Conservation (phyloP, 768 basidiomycete species). For the Tephrocybe sp. region DNA sequence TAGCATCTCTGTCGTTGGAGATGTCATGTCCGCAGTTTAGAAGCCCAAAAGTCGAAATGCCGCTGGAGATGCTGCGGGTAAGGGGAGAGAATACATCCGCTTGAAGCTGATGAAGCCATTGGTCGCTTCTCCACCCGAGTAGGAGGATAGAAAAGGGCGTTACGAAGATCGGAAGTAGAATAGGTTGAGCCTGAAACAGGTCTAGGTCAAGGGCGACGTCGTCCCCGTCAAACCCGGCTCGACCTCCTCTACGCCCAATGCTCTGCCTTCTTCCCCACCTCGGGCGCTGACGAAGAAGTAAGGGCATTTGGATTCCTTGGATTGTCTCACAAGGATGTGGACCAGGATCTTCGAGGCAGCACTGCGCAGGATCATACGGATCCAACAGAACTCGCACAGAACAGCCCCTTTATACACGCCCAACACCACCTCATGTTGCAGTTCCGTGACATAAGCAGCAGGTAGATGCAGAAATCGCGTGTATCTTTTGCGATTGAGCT, state of each 20-base stretch:
- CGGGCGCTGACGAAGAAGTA: constrained; percentile 1
- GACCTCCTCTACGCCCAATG: neutral
- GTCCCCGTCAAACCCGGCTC: constrained; percentile 9
- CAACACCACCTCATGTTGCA: too few relatives aligned
- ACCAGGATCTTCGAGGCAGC: neutral
- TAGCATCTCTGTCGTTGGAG: constrained; percentile 78
- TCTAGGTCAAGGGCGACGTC: constrained; percentile 35
- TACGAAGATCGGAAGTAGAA: constrained; percentile 33
- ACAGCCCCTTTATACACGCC: too few relatives aligned
- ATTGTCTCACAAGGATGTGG: neutral
- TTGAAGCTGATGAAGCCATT: constrained; percentile 34
- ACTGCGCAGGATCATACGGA: too few relatives aligned
- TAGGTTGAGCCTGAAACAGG: constrained; percentile 59
- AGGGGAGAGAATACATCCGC: constrained; percentile 75
- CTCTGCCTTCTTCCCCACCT: neutral
- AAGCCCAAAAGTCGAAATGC: constrained; percentile 95
- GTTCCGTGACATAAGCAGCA: too few relatives aligned
- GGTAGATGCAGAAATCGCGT: too few relatives aligned
- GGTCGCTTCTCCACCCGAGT: constrained; percentile 6
- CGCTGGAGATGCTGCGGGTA: constrained; percentile 71
- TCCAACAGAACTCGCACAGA: too few relatives aligned
- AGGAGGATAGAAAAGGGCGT: constrained; percentile 19
- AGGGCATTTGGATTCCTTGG: constrained; percentile 10
- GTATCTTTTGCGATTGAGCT: too few relatives aligned
- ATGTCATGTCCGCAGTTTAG: constrained; percentile 72